Evolutionary conservation across 495 filamentous ascomycete genomes (phyloP).

Genomic region (Paragyromitra xinjiangensis): DNA sequence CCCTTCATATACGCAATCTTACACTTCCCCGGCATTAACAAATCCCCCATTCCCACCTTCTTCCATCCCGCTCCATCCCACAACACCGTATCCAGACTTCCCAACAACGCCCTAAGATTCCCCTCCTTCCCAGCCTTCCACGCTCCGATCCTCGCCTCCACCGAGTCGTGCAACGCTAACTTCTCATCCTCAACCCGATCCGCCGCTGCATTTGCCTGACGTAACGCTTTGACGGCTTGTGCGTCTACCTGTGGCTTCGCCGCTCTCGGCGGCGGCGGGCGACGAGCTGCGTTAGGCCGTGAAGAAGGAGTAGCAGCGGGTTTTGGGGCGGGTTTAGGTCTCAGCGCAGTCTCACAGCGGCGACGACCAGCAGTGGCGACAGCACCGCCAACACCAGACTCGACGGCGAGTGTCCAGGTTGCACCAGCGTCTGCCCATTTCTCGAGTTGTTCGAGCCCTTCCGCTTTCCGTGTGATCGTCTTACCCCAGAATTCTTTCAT

Average conservation of each 20-base stretch:
- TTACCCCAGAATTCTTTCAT: slow-evolving; percentile 95
- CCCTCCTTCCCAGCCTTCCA: slow-evolving; percentile 93
- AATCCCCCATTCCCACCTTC: slow-evolving; percentile 90
- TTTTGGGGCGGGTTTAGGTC: slow-evolving; percentile 64
- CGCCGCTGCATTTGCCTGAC: slow-evolving; percentile 81
- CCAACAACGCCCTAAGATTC: slow-evolving; percentile 86
- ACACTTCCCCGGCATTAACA: slow-evolving; percentile 88
- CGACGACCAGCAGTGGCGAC: slow-evolving; percentile 86
- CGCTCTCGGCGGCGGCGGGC: slow-evolving; percentile 61
- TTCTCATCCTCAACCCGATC: slow-evolving; percentile 90
- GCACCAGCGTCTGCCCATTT: slow-evolving; percentile 84
- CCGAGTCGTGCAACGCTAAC: slow-evolving; percentile 82
- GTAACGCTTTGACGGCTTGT: slow-evolving; percentile 73
- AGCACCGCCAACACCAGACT: slow-evolving; percentile 81
- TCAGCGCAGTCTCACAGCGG: slow-evolving; percentile 85
- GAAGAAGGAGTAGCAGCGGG: slow-evolving; percentile 59
- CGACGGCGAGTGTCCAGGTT: slow-evolving; percentile 83
- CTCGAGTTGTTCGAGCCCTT: slow-evolving; percentile 94
- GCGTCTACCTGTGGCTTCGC: slow-evolving; percentile 29
- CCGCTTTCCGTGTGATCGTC: slow-evolving; percentile 90
- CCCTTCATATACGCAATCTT: slow-evolving; percentile 99
- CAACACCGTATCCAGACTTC: slow-evolving; percentile 86
- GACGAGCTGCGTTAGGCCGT: slow-evolving; percentile 58
- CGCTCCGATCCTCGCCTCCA: slow-evolving; percentile 75
- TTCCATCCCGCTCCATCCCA: slow-evolving; percentile 96